These are phyloP conservation scores for Taiozyma onychis DNA, from an alignment of 1,139 yeast genomes.

Conservation along the genomic window DNA sequence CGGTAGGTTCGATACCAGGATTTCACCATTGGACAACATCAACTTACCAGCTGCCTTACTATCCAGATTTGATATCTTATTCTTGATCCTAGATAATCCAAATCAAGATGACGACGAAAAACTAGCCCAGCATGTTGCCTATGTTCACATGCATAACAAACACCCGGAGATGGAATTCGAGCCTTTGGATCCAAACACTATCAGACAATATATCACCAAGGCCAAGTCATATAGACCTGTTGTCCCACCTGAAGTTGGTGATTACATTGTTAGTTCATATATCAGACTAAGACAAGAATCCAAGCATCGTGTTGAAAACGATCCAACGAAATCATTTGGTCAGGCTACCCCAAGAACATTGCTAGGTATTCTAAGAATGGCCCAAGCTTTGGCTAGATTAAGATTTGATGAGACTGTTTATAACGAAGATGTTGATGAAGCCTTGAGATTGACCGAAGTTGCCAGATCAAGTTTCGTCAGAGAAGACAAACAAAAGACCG, in stretches of 20 bases:
- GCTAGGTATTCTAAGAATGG: slow-evolving; percentile 82
- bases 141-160: slow-evolving; percentile 86
- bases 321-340: slow-evolving; percentile 66
- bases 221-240: slow-evolving; percentile 86
- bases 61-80: slow-evolving; percentile 91
- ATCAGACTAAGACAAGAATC: slow-evolving; percentile 92
- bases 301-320: slow-evolving; percentile 59
- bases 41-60: slow-evolving; percentile 94
- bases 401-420: slow-evolving; percentile 72
- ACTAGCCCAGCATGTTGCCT: slow-evolving; percentile 90
- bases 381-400: slow-evolving; percentile 91
- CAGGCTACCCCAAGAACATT: slow-evolving; percentile 96
- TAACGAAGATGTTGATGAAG: slow-evolving; percentile 89
- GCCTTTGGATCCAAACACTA: slow-evolving; percentile 73
- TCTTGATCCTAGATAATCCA: slow-evolving; percentile 82
- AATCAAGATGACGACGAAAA: slow-evolving; percentile 74
- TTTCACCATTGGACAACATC: slow-evolving; percentile 93
- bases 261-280: slow-evolving; percentile 80
- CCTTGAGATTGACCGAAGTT: slow-evolving; percentile 77
- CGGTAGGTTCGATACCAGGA: slow-evolving; percentile 87
- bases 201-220: slow-evolving; percentile 82
- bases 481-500: slow-evolving; percentile 44
- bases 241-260: slow-evolving; percentile 83
- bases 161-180: slow-evolving; percentile 77
- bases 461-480: slow-evolving; percentile 75